A percentile compares a stretch with the other conserved stretches of the same genome.
Conservation (phyloP, 371 early-diverging fungal species). For the Saksenaea vasiformis region DNA sequence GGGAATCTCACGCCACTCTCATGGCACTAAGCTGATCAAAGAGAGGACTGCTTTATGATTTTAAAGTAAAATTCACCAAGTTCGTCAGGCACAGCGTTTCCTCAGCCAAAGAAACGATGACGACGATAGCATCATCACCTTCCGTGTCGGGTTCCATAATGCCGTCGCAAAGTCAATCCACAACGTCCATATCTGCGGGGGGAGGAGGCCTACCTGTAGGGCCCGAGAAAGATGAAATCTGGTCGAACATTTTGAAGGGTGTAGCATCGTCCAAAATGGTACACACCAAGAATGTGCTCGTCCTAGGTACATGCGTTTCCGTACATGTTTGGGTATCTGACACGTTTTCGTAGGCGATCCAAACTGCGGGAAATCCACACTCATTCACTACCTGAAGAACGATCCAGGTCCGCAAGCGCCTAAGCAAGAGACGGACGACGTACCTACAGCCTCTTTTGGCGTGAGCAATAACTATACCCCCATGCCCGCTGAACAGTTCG, state of each 20-base stretch:
- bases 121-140: neutral
- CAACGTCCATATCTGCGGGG: conserved; percentile 16
- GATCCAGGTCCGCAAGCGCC: conserved; percentile 45
- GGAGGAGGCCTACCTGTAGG: conserved; percentile 6
- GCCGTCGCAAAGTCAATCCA: conserved; percentile 33
- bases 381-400: conserved; percentile 63
- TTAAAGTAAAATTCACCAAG: neutral
- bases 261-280: conserved; percentile 73
- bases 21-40: too few relatives aligned
- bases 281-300: conserved; percentile 71
- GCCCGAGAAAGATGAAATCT: conserved; percentile 64
- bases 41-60: neutral
- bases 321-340: neutral
- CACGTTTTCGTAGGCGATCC: conserved; percentile 52
- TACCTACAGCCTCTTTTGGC: conserved; percentile 22
- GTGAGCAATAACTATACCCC: conserved; percentile 30
- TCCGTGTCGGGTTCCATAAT: conserved; percentile 16
- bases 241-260: conserved; percentile 75
- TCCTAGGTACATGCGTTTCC: conserved; percentile 52
- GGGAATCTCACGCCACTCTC: too few relatives aligned
- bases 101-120: neutral
- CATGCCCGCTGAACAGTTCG: conserved; percentile 8
- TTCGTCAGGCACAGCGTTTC: neutral
- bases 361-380: conserved; percentile 68
- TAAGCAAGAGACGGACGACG: conserved; percentile 25